These are phyloP conservation scores for Podospora sp. DNA, from an alignment of 495 filamentous ascomycete species.

Conservation along the genomic window DNA sequence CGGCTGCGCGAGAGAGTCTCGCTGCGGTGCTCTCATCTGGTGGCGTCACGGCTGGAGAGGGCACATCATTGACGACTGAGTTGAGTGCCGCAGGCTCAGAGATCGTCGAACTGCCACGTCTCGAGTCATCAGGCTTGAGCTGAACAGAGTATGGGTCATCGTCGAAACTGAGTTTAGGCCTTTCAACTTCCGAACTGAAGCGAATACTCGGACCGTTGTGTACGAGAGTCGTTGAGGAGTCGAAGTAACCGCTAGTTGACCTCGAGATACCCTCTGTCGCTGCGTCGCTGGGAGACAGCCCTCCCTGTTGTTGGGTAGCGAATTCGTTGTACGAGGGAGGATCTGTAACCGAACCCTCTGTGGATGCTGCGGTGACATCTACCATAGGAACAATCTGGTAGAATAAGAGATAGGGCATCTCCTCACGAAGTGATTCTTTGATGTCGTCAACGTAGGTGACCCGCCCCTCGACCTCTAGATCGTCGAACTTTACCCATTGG, in stretches of 20 bases:
- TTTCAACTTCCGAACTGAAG: constrained; percentile 45
- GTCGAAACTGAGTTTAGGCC: constrained; percentile 37
- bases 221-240: constrained; percentile 36
- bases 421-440: constrained; percentile 68
- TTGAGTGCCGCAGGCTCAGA: constrained; percentile 48
- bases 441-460: constrained; percentile 78
- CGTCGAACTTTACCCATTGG: constrained; percentile 89
- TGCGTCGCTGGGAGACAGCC: constrained; percentile 7
- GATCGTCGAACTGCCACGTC: constrained; percentile 51
- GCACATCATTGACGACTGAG: constrained; percentile 36
- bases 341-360: constrained; percentile 52
- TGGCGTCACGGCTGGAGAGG: constrained; percentile 45
- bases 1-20: constrained; percentile 61
- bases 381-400: constrained; percentile 91
- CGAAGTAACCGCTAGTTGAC: constrained; percentile 47
- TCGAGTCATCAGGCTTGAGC: constrained; percentile 40
- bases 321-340: constrained; percentile 61
- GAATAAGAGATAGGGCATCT: constrained; percentile 92
- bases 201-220: constrained; percentile 40
- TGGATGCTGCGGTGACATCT: constrained; percentile 61
- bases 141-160: constrained; percentile 38
- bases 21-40: constrained; percentile 55
- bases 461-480: constrained; percentile 63
- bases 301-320: constrained; percentile 11
- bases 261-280: constrained; percentile 32